Percentiles rank a stretch among this genome's conserved stretches.
Conservation (phyloP, 192 early-diverging fungal genomes). For the Haplosporangium gracile region DNA sequence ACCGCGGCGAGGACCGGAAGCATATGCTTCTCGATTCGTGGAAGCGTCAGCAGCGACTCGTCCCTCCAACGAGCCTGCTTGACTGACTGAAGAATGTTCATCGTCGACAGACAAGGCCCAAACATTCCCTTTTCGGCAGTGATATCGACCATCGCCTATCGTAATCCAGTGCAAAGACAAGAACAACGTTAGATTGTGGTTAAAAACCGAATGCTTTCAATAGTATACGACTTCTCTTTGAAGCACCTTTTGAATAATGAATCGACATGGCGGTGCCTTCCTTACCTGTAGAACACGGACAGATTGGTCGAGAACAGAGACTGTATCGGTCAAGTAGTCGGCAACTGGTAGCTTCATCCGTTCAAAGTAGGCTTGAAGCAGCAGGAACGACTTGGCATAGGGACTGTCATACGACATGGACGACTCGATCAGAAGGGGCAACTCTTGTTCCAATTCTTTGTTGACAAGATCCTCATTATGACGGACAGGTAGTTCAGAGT, state of each 20-base stretch:
- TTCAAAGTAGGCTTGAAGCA: slow-evolving; percentile 92
- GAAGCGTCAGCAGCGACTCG: slow-evolving; percentile 83
- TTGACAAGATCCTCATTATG: slow-evolving; percentile 97
- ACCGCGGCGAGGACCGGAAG: slow-evolving; percentile 32
- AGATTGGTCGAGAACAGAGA: slow-evolving; percentile 91
- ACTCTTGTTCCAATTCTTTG: slow-evolving; percentile 78
- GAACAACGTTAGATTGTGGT: neutral
- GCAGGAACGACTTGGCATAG: slow-evolving; percentile 90
- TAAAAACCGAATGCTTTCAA: neutral
- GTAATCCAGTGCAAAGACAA: slow-evolving; percentile 1
- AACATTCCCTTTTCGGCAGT: slow-evolving; percentile 78
- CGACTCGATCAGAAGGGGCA: slow-evolving; percentile 75
- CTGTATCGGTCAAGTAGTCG: slow-evolving; percentile 94
- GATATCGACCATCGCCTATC: slow-evolving; percentile 93
- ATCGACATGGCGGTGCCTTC: neutral
- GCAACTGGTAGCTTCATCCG: slow-evolving; percentile 84
- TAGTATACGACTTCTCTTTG: neutral
- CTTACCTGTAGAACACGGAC: slow-evolving; percentile 86
- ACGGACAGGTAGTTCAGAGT: slow-evolving; percentile 91
- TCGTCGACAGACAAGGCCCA: slow-evolving; percentile 73
- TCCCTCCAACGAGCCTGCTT: slow-evolving; percentile 92
- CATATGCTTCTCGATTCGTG: slow-evolving; percentile 63
- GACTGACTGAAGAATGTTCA: slow-evolving; percentile 90
- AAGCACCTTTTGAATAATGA: neutral
- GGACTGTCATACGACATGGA: slow-evolving; percentile 83